A percentile compares a stretch with the other conserved stretches of the same genome.
Conservation (phyloP, 2,329 filamentous ascomycete species). For the Colletotrichum sp. region DNA sequence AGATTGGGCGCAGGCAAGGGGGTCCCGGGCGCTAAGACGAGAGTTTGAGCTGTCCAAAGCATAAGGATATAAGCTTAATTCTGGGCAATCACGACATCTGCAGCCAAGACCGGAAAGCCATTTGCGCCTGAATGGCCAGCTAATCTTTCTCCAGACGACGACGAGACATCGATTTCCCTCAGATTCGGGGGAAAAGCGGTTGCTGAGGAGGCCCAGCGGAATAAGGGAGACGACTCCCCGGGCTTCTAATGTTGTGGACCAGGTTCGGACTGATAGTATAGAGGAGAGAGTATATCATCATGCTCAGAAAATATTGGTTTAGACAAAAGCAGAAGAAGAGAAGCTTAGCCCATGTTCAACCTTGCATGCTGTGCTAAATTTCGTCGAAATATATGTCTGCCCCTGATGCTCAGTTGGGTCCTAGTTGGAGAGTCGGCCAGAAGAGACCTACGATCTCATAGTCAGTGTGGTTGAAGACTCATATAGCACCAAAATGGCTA, state of each 20-base stretch:
- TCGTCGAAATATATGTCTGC: not conserved
- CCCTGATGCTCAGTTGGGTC: not conserved
- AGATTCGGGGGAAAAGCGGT: not conserved
- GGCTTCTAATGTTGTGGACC: not conserved
- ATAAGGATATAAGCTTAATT: not conserved
- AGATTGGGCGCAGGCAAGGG: not conserved
- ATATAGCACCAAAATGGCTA: accelerated
- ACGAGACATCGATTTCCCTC: not conserved
- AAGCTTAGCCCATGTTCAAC: not conserved
- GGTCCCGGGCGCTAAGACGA: not conserved
- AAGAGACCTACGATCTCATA: not conserved
- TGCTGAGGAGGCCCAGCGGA: not conserved
- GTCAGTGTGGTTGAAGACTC: too few species aligned
- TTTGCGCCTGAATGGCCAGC: not conserved
- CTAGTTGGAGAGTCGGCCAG: not conserved
- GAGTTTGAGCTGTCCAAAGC: not conserved
- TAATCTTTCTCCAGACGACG: not conserved
- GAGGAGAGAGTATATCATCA: not conserved
- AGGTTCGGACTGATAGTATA: not conserved
- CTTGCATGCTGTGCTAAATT: not conserved
- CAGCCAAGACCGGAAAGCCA: not conserved
- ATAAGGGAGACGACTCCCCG: not conserved
- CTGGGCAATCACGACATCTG: not conserved
- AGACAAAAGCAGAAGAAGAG: not conserved
- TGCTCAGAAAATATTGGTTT: not conserved